Evolutionary conservation across 768 basidiomycete species (phyloP), one percentile per base, ranked within the genome.

Genomic region (Lentinula lateritia): DNA sequence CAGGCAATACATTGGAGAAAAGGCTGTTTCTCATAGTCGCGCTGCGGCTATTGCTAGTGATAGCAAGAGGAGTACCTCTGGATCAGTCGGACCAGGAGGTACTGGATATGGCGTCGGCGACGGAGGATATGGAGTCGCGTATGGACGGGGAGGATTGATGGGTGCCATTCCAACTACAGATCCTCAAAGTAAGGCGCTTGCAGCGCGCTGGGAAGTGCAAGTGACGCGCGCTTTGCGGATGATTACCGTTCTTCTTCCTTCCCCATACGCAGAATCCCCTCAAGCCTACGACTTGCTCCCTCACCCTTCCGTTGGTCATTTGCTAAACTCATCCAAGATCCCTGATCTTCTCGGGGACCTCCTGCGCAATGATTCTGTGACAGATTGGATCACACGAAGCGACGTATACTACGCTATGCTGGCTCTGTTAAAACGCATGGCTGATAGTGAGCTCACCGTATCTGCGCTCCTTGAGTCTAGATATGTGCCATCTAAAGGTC

Each of bases 321-420:
- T 84, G 45, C 67, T 83, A 12, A 69, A 72, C 34, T 66, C 78
- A 13, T 84, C 83, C 4, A 76, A 80, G 61, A 64, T 84, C 15
- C 79, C 83, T 2, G 76, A 77, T 23, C 65, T 81, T 6, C 73
- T 84, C 23, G 78, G 70, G 3, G 69, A 65, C 34, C 74, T 84
- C 8, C 72, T 84, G n/a, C 73, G 83, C 13, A 85, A 85, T 66
- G 84, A 84, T 68, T 81, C 81, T 0, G 77, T 84, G 5, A 77
- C 73, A 2, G 83, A 84, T 63, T 84, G 83, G 83, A 76, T 74
- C 34, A 66, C 74, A 0, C 77, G 83, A 16, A 75, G 72, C 58
- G 74, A 77, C 28, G 72, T 76, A 15, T 84, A 84, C 66, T 71
- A 81, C 53, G 76, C 79, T 3, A 80, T 82, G 78, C 68, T 84